These are phyloP conservation scores for Umbelopsis isabellina DNA, from an alignment of 192 early-diverging fungal genomes.

Conservation along the genomic window DNA sequence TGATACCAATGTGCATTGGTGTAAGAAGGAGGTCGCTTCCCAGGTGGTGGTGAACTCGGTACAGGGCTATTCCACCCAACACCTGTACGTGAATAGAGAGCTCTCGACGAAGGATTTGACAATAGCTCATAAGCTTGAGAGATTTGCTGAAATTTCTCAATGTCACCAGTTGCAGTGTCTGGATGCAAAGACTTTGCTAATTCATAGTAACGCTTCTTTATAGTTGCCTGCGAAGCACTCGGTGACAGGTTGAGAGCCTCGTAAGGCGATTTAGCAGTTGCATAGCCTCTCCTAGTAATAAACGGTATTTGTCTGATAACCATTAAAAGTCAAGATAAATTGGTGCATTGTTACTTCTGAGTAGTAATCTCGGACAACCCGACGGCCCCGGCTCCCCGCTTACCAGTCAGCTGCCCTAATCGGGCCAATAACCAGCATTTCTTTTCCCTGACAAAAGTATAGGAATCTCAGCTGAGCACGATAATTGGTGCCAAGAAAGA, in stretches of 20 bases:
- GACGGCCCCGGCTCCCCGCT: too few relatives aligned
- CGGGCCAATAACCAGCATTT: too few relatives aligned
- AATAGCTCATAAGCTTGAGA: slow-evolving; percentile 38
- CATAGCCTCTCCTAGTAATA: neutral
- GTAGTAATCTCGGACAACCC: too few relatives aligned
- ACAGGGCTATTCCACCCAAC: slow-evolving; percentile 35
- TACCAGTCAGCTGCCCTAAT: too few relatives aligned
- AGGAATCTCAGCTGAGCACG: too few relatives aligned
- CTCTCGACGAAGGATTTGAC: slow-evolving; percentile 17
- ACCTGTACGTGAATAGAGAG: slow-evolving; percentile 30
- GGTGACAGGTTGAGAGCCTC: slow-evolving; percentile 28
- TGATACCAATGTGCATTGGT: slow-evolving; percentile 24
- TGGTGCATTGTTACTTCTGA: neutral
- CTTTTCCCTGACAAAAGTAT: too few relatives aligned
- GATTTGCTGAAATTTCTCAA: slow-evolving; percentile 32
- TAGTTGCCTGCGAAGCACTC: slow-evolving; percentile 21
- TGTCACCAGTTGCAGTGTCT: slow-evolving; percentile 24
- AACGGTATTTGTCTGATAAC: neutral
- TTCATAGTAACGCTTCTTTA: slow-evolving; percentile 40
- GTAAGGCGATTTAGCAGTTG: slow-evolving; percentile 28
- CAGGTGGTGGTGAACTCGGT: slow-evolving; percentile 10
- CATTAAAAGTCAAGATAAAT: neutral
- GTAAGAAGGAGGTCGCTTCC: slow-evolving; percentile 1
- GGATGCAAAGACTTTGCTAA: slow-evolving; percentile 40
- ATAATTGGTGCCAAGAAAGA: too few relatives aligned